These are phyloP conservation scores for Hansenula lynferdii DNA, from an alignment of 1,139 yeast genomes.

Conservation along the genomic window DNA sequence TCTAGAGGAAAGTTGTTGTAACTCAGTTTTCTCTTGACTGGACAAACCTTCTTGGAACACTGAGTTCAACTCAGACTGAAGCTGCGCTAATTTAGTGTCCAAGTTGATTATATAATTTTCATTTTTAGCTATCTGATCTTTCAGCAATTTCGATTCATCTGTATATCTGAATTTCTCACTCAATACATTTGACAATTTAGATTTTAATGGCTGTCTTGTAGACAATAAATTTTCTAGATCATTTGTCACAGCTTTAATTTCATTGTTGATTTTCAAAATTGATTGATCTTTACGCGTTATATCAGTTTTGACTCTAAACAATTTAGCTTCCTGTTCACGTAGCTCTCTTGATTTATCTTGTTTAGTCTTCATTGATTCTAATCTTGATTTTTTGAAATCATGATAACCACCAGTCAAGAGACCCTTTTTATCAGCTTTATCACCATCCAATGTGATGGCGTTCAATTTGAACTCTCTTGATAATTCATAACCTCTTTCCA, in stretches of 20 bases:
- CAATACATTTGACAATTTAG: slow-evolving; percentile 37
- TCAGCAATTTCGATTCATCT: slow-evolving; percentile 35
- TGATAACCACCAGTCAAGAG: slow-evolving; percentile 87
- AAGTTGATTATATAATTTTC: slow-evolving; percentile 21
- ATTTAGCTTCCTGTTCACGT: slow-evolving; percentile 32
- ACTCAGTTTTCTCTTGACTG: slow-evolving; percentile 36
- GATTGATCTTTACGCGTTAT: slow-evolving; percentile 37
- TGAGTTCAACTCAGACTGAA: slow-evolving; percentile 45
- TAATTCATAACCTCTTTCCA: slow-evolving; percentile 65
- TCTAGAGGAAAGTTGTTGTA: slow-evolving; percentile 34
- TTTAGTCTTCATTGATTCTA: slow-evolving; percentile 62
- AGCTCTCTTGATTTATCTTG: slow-evolving; percentile 47
- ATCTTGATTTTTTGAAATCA: slow-evolving; percentile 60
- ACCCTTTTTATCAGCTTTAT: slow-evolving; percentile 79
- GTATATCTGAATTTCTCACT: slow-evolving; percentile 37
- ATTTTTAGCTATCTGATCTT: slow-evolving; percentile 25
- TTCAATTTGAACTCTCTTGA: slow-evolving; percentile 59
- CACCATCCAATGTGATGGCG: slow-evolving; percentile 91
- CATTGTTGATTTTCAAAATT: slow-evolving; percentile 41
- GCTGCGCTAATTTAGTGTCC: slow-evolving; percentile 33
- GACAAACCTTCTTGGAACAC: slow-evolving; percentile 53
- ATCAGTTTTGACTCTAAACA: slow-evolving; percentile 31
- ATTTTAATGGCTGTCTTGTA: slow-evolving; percentile 40
- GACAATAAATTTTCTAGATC: slow-evolving; percentile 35
- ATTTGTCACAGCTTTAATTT: slow-evolving; percentile 40